Evolutionary conservation across 371 early-diverging fungal genomes (phyloP).

Genomic region (Coemansia sp.): DNA sequence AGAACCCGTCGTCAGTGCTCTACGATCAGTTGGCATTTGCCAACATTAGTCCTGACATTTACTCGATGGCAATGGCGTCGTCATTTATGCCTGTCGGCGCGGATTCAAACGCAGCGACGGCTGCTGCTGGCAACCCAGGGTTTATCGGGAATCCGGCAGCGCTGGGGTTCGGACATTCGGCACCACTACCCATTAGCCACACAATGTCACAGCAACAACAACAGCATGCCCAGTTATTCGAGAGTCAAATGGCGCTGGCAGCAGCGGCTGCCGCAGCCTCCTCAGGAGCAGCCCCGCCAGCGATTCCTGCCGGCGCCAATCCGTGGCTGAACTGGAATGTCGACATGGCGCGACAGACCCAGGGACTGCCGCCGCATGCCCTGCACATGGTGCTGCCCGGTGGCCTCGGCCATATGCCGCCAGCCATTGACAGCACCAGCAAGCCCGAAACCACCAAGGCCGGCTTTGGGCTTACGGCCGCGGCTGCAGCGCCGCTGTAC

Average conservation of each 20-base stretch:
- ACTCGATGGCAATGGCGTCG: conserved; percentile 37
- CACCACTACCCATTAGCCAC: background rate
- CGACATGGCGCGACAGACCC: conserved; percentile 19
- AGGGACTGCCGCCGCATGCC: conserved; percentile 10
- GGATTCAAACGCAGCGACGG: conserved; percentile 5
- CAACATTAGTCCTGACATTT: conserved; percentile 21
- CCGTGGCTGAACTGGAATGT: conserved; percentile 38
- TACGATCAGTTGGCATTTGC: conserved; percentile 23
- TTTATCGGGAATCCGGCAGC: conserved; percentile 10
- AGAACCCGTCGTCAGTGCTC: conserved; percentile 22
- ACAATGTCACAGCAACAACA: conserved; percentile 1
- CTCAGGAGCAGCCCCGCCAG: conserved; percentile 2
- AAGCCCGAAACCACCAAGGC: conserved; percentile 2
- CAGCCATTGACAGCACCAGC: background rate
- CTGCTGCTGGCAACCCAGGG: background rate
- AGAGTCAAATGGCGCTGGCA: conserved; percentile 24
- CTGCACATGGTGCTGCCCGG: background rate
- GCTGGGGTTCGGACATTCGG: conserved; percentile 9
- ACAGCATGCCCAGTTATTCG: conserved; percentile 10
- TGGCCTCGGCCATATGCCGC: background rate
- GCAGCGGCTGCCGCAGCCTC: conserved; percentile 13
- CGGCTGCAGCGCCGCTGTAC: conserved; percentile 20
- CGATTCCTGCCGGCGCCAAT: conserved; percentile 6
- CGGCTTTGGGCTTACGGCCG: conserved; percentile 6
- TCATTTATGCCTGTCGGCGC: conserved; percentile 22